Evolutionary conservation across 257 asterid genomes (phyloP).

Genomic region (Nicotiana tabacum): DNA sequence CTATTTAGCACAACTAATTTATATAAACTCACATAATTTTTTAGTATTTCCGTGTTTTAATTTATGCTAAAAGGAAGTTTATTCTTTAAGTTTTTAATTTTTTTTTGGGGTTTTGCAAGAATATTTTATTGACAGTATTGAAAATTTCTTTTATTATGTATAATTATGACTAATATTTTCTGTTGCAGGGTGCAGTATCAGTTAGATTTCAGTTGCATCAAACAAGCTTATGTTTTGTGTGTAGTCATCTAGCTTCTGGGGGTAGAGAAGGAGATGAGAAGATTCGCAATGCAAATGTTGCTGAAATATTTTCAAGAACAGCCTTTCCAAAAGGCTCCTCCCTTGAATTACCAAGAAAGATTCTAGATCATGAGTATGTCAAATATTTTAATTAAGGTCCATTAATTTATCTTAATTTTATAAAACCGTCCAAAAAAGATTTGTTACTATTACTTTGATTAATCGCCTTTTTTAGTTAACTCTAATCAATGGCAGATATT

Average conservation of each 20-base stretch:
- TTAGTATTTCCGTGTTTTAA: too few species aligned
- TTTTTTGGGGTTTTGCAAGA: too few species aligned
- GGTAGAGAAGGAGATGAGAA: conserved; percentile 39
- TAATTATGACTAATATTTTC: neutral
- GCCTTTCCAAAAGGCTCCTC: conserved; percentile 41
- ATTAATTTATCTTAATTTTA: neutral
- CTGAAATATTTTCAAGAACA: conserved; percentile 46
- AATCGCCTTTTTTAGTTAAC: conserved; percentile 5
- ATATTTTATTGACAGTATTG: neutral
- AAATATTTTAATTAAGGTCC: neutral
- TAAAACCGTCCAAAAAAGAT: conserved; percentile 14
- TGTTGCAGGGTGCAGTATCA: conserved; percentile 33
- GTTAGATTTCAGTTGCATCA: conserved; percentile 37
- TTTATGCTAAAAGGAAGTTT: neutral
- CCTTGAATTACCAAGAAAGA: conserved; percentile 43
- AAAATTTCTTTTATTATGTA: neutral
- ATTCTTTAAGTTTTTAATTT: neutral
- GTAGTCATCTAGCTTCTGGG: conserved; percentile 34
- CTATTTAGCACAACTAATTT: too few species aligned
- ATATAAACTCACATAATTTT: too few species aligned
- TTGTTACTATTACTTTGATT: conserved; percentile 22
- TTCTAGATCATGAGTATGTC: conserved; percentile 57
- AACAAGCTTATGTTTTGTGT: conserved; percentile 40
- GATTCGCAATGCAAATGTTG: conserved; percentile 40
- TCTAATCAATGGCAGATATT: neutral